A percentile compares a stretch with the other conserved stretches of the same genome.
Evolutionary conservation across 495 filamentous ascomycete genomes (phyloP).

Genomic region (Xylaria curta): DNA sequence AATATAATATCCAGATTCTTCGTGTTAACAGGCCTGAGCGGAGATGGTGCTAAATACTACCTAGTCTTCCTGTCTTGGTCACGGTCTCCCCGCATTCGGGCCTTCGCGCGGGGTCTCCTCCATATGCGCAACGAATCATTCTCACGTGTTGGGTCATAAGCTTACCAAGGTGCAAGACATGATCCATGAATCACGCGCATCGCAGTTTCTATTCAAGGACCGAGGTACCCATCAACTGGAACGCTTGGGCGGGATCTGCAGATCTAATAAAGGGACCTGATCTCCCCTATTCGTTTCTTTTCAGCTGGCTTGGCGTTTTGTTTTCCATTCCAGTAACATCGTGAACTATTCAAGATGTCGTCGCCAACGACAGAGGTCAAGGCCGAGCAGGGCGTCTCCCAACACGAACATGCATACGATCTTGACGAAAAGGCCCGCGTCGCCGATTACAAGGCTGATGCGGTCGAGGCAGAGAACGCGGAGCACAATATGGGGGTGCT

Average conservation of each 20-base stretch:
- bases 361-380: slow-evolving; percentile 2
- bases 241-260: background rate
- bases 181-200: background rate
- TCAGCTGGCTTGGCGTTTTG: slow-evolving; percentile 3
- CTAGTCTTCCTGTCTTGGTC: background rate
- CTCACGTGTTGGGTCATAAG: background rate
- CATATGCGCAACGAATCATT: background rate
- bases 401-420: slow-evolving; percentile 47
- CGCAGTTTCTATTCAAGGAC: background rate
- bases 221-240: background rate
- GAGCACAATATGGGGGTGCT: slow-evolving; percentile 57
- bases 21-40: background rate
- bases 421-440: slow-evolving; percentile 50
- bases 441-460: slow-evolving; percentile 43
- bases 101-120: background rate
- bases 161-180: background rate
- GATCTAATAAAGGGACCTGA: background rate
- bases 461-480: slow-evolving; percentile 52
- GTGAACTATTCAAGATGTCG: slow-evolving; percentile 17
- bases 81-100: slow-evolving; percentile 10
- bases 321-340: slow-evolving; percentile 1
- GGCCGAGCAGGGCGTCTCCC: slow-evolving; percentile 6
- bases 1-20: background rate
- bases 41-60: slow-evolving; percentile 7
- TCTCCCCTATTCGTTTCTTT: background rate